Base-by-base conservation (phyloP, 2,329 filamentous ascomycete genomes). In the Pseudocercospora vitis region DNA sequence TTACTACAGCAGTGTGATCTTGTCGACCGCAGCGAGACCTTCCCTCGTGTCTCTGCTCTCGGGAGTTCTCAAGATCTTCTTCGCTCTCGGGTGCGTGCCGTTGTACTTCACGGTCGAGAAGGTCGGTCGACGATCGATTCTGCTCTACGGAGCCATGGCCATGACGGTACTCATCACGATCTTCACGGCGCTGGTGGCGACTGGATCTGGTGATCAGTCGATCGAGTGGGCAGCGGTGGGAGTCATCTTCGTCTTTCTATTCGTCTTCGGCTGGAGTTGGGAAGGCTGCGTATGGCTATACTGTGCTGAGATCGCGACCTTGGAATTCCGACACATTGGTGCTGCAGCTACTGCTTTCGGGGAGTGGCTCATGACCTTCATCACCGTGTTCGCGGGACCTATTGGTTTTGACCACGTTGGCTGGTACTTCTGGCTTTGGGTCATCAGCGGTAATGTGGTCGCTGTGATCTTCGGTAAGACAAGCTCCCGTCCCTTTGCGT, bases 391-490 rank as follows among this genome's bases (percentile, higher is more conserved):
- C 16, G 55, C 50, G 4, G 54, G 54, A 11, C 37, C 37, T 1
- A 40, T 40, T 12, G 54, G 50, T 3, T 56, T 56, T 16, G 37
- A 44, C 9, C 44, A 39, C 12, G 53, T 56, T 11, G 54, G 54
- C 28, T 56, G 54, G 54, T 56, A 54, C 33, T 57, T 57, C 40
- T 57, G 51, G 55, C 51, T 57, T 11, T 55, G 55, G 55, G 55
- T 57, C 9, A 57, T 57, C 31, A 50, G 46, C 33, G 51, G 55
- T 5, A 57, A 57, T 14, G 46, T 55, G 1, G 51, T 57, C 3
- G 55, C 55, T 8, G 51, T 57, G 21, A 26, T 55, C 16, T 55
- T 55, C 42, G 37, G 26, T 29, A 29, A 29, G 26, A 29, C 6
- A 29, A 29, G 26, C 6, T 7, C 26, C 6, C 6, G 6, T 29